Base-by-base conservation (phyloP, 768 basidiomycete genomes). In the Agaricus blazei region DNA sequence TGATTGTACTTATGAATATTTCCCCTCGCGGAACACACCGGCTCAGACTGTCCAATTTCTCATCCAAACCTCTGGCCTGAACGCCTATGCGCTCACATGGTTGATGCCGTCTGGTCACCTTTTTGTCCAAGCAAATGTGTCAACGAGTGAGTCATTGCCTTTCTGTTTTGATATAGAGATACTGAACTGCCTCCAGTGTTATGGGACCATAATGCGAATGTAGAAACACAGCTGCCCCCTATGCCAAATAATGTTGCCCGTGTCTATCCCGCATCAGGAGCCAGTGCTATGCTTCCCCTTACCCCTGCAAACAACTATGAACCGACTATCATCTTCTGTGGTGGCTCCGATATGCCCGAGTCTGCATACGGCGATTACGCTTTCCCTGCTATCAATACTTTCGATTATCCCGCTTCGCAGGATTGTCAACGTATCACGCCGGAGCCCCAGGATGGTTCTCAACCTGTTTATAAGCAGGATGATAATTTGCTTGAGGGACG, bases 241-340 rank as follows among this genome's bases (percentile, higher is more conserved):
- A 90, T 90, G 88, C 90, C 89, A 1, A 74, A 75, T 29, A 72
- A 76, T 43, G 83, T 95, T 44, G 83, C 81, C 23, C 87, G 93
- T 29, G 88, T 92, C 3, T 95, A 95, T 64, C 93, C 93, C 8
- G 95, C 88, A 0, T 93, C 93, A 8, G 93, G 90, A 31, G 95
- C 88, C 0, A 80, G 79, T 2, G 88, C 88, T 40, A 92, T 98
- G 88, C 79, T 98, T 0, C 95, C 95, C 6, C 78, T 98, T 15
- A 95, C 90, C 1, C 88, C 90, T 4, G 87, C 78, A 26, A 97
- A 96, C 72, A 87, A 90, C 65, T 98, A 90, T 67, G 82, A 78
- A 0, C 90, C 88, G 0, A 91, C 92, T 0, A 66, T 97, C 43
- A 63, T 98, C 43, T 95, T 98, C 71, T 98, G 95, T 60, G 95